Evolutionary conservation across 257 asterid genomes (phyloP), one percentile per base, ranked within the genome.

Genomic region (Oldenlandia corymbosa): DNA sequence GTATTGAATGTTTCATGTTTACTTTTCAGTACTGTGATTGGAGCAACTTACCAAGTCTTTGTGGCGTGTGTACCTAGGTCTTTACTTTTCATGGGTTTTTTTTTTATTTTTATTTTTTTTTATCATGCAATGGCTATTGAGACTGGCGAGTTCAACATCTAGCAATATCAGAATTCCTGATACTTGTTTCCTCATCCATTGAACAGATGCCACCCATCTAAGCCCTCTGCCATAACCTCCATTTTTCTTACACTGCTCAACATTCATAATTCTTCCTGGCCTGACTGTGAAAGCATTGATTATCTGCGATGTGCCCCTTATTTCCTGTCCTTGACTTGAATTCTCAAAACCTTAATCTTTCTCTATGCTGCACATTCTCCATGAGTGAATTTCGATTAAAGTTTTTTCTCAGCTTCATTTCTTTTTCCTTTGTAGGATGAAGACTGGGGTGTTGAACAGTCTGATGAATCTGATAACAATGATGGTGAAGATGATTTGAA

Each of bases 391-490:
- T 26, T 14, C 28, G 56, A 30, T 46, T 51, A 5, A 46, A 62
- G 30, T 28, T 28, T 46, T 30, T 28, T 5, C 31, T 10, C 10
- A 20, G 17, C 5, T 31, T 56, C 8, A 2, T 18, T 66, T 76
- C 76, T 37, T 55, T 39, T 72, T 42, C 55, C 31, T 71, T 23
- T 76, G 63, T 76, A 93, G 97, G 84, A 88, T 70, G 92, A 80
- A n/a, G 96, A 86, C 78, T 93, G 95, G 96, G 92, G 74, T 74
- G 96, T 76, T 62, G 97, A 80, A 79, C 97, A 83, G 73, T 90
- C 97, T 72, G 99, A 93, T 34, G 99, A 84, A 49, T 84, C 82
- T 55, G 87, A 81, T 66, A 62, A 71, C 57, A 68, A 66, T 36
- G 80, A 72, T 73, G 79, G 79, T 41, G 95, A 81, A 66, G 94